Conservation (phyloP, 2,329 filamentous ascomycete genomes). For the Plectosphaerella cucumerina region DNA sequence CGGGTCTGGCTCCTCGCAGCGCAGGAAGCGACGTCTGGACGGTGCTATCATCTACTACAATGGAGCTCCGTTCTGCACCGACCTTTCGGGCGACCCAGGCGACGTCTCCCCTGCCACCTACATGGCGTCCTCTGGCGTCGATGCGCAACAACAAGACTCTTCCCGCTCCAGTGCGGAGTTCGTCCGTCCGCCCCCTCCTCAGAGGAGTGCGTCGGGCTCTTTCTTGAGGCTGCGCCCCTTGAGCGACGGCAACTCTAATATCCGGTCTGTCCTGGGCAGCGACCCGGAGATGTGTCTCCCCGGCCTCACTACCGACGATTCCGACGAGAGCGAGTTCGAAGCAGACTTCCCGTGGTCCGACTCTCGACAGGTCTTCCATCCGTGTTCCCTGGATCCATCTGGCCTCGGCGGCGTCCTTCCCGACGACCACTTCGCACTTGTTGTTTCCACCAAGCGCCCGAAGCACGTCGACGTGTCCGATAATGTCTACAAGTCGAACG, state of each 20-base stretch:
- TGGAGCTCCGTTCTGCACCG: conserved; percentile 74
- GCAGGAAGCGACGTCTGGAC: conserved; percentile 53
- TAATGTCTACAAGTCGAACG: conserved; percentile 7
- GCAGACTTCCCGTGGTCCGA: conserved; percentile 42
- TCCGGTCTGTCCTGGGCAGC: conserved; percentile 14
- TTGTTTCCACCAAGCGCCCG: conserved; percentile 46
- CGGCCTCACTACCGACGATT: conserved; percentile 19
- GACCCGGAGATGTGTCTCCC: conserved; percentile 24
- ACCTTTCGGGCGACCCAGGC: conserved; percentile 65
- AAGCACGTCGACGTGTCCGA: conserved; percentile 16
- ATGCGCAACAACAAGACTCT: conserved; percentile 18
- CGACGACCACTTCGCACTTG: conserved; percentile 60
- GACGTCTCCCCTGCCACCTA: conserved; percentile 44
- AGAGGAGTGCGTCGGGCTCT: conserved; percentile 48
- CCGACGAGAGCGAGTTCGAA: conserved; percentile 31
- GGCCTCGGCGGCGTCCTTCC: conserved; percentile 57
- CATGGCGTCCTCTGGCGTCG: conserved; percentile 40
- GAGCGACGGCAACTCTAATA: conserved; percentile 27
- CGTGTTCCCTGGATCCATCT: conserved; percentile 46
- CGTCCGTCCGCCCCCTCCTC: conserved; percentile 10
- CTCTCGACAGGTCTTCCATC: conserved; percentile 30
- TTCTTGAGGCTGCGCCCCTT: conserved; percentile 45
- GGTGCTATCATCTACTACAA: conserved; percentile 83
- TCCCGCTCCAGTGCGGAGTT: conserved; percentile 15
- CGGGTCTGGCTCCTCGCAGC: conserved; percentile 42